Conservation (phyloP, 2,329 filamentous ascomycete species). For the Microsporum audouinii region DNA sequence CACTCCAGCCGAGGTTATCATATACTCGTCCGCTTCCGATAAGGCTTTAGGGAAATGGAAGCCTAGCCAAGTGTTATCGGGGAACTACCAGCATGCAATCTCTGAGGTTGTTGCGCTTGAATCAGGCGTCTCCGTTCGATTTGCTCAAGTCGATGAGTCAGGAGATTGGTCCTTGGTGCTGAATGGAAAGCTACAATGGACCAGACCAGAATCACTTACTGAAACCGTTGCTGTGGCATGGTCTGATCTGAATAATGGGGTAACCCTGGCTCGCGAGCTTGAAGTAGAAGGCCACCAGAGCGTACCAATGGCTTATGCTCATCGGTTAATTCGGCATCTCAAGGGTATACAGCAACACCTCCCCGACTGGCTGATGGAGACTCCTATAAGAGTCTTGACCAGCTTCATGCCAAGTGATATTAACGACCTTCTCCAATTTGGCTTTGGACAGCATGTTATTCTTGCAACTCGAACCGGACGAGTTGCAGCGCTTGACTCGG, state of each 20-base stretch:
- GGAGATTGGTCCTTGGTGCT: conserved; percentile 74
- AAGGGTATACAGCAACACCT: conserved; percentile 61
- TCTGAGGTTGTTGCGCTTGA: conserved; percentile 72
- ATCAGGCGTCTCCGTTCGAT: conserved; percentile 63
- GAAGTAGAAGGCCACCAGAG: conserved; percentile 80
- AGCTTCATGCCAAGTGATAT: conserved; percentile 49
- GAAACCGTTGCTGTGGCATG: conserved; percentile 68
- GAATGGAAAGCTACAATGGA: conserved; percentile 73
- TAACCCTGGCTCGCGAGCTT: conserved; percentile 66
- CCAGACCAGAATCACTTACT: conserved; percentile 69
- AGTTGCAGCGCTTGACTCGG: conserved; percentile 68
- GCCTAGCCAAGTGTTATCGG: conserved; percentile 38
- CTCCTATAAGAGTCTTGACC: conserved; percentile 58
- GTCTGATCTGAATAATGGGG: conserved; percentile 62
- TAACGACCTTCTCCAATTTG: conserved; percentile 52
- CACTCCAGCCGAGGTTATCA: conserved; percentile 58
- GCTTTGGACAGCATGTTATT: conserved; percentile 75
- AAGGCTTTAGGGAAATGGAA: conserved; percentile 66
- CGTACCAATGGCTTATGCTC: conserved; percentile 68
- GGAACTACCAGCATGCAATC: conserved; percentile 53
- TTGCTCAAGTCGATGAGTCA: conserved; percentile 53
- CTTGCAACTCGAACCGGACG: conserved; percentile 69
- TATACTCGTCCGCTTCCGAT: conserved; percentile 67
- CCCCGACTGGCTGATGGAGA: conserved; percentile 57
- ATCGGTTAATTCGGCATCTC: conserved; percentile 72